A percentile compares a stretch with the other conserved stretches of the same genome.
Conservation (phyloP, 1,284 basidiomycete genomes). For the Leccinum angustisporum region DNA sequence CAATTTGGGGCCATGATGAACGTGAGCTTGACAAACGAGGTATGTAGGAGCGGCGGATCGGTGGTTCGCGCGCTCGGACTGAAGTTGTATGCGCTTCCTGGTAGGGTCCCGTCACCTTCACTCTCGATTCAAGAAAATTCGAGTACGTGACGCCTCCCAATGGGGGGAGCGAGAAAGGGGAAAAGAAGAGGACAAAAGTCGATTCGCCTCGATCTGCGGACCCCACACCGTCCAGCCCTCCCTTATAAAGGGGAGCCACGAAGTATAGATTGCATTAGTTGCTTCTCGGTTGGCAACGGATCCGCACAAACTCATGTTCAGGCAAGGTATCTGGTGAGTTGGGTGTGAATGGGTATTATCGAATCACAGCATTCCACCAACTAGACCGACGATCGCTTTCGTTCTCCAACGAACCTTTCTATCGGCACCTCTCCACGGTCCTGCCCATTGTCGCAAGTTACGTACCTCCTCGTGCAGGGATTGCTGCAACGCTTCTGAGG, state of each 20-base stretch:
- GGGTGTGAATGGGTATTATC: conserved; percentile 1
- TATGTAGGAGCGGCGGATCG: conserved; percentile 34
- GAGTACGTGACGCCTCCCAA: conserved; percentile 41
- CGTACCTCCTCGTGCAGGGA: conserved; percentile 46
- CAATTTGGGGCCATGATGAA: conserved; percentile 93
- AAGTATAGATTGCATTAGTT: background rate
- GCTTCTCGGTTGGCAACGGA: background rate
- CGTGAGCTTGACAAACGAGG: conserved; percentile 83
- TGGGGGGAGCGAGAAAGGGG: conserved; percentile 8
- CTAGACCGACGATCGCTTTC: conserved; percentile 60
- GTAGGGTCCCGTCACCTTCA: conserved; percentile 83
- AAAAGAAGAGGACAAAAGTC: conserved; percentile 9
- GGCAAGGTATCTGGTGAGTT: conserved; percentile 14
- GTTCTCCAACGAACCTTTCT: conserved; percentile 73
- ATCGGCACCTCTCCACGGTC: conserved; percentile 59
- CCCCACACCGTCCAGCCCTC: background rate
- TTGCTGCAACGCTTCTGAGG: conserved; percentile 43
- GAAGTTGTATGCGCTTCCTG: background rate
- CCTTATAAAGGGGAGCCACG: background rate
- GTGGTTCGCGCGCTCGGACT: background rate
- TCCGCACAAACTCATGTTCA: background rate
- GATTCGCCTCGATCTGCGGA: conserved; percentile 6
- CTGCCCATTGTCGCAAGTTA: conserved; percentile 46
- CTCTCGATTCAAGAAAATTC: conserved; percentile 74
- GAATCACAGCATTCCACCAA: conserved; percentile 61